These are phyloP conservation scores for Lachancea thermotolerans DNA, from an alignment of 805 yeast genomes.

Conservation along the genomic window DNA sequence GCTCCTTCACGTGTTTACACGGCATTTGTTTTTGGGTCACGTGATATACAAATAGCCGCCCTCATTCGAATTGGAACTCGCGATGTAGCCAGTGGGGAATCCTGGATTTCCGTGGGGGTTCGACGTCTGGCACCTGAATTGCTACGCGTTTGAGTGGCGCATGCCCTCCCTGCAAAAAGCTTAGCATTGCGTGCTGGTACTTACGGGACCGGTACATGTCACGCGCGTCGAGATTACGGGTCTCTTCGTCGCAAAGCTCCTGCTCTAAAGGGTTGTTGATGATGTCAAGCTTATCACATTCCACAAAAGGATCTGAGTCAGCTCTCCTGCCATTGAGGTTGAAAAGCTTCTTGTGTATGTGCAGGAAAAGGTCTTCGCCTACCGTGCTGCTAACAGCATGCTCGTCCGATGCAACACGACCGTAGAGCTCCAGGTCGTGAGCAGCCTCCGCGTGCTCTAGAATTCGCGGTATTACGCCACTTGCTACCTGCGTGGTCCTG, in stretches of 20 bases:
- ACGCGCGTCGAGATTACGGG: conserved; percentile 10
- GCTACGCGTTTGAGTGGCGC: neutral
- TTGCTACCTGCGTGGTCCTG: conserved; percentile 13
- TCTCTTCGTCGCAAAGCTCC: conserved; percentile 22
- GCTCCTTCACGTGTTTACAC: too few relatives aligned
- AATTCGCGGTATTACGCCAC: conserved; percentile 5
- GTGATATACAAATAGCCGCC: neutral
- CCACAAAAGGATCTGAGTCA: conserved; percentile 7
- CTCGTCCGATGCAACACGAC: neutral
- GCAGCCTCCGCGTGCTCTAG: conserved; percentile 2
- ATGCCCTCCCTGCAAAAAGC: conserved; percentile 1
- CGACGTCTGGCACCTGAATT: neutral
- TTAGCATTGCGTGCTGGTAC: conserved; percentile 13
- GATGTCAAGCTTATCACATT: conserved; percentile 14
- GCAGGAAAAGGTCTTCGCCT: neutral
- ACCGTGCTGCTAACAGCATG: neutral
- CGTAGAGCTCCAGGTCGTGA: conserved; percentile 1
- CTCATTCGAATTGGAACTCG: conserved; percentile 6
- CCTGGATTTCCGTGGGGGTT: neutral
- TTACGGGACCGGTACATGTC: conserved; percentile 15
- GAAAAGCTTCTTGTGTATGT: conserved; percentile 12
- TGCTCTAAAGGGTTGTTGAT: conserved; percentile 22
- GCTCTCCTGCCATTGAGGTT: conserved; percentile 4
- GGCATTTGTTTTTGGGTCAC: too few relatives aligned
- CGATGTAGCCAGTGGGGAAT: conserved; percentile 2